Conservation (phyloP, 306 rosid genomes). For the Trifolium repens region DNA sequence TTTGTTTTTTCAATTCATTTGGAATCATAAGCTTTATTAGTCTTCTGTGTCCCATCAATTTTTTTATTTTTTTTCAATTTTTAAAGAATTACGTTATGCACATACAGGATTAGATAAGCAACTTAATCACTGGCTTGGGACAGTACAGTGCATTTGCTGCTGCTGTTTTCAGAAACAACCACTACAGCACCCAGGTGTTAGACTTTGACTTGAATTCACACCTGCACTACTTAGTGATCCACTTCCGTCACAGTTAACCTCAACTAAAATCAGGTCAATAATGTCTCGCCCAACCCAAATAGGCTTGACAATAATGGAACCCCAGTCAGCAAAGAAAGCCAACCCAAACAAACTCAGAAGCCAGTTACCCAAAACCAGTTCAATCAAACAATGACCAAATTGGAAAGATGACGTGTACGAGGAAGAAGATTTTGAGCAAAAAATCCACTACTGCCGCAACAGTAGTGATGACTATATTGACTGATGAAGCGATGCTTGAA, state of each 20-base stretch:
- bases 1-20: neutral
- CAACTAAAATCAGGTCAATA: too few relatives aligned
- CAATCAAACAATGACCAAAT: slow-evolving; percentile 6
- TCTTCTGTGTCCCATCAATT: neutral
- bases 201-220: neutral
- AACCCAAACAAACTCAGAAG: neutral
- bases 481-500: neutral
- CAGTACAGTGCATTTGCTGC: neutral
- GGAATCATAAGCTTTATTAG: neutral
- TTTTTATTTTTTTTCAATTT: neutral
- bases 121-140: neutral
- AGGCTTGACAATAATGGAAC: too few relatives aligned
- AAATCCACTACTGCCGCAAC: slow-evolving; percentile 33
- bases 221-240: too few relatives aligned
- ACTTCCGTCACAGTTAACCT: too few relatives aligned
- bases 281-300: too few relatives aligned
- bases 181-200: neutral
- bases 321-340: too few relatives aligned
- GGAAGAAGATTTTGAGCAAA: slow-evolving; percentile 48
- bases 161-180: neutral
- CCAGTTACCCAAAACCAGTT: neutral
- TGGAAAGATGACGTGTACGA: slow-evolving; percentile 59
- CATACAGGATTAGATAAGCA: neutral
- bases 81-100: neutral
- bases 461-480: slow-evolving; percentile 7